These are phyloP conservation scores for Colletotrichum trifolii DNA, from an alignment of 2,329 filamentous ascomycete species.

Conservation along the genomic window DNA sequence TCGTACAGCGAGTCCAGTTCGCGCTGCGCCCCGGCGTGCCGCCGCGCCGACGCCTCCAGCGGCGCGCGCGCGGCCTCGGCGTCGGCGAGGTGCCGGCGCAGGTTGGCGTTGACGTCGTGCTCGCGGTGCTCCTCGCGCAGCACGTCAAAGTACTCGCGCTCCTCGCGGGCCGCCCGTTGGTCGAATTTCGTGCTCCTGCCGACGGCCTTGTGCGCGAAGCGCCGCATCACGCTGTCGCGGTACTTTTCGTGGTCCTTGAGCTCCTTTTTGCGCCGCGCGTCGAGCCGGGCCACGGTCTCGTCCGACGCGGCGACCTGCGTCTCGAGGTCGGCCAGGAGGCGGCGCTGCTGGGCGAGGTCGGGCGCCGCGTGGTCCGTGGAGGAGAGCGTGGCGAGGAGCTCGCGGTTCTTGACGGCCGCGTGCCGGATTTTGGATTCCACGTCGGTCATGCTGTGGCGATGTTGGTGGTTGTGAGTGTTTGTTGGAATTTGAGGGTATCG, in stretches of 20 bases:
- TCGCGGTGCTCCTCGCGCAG: constrained; percentile 60
- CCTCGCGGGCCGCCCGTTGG: constrained; percentile 62
- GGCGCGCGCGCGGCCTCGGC: constrained; percentile 49
- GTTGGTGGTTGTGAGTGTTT: neutral
- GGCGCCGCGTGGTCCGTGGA: constrained; percentile 61
- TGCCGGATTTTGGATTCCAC: constrained; percentile 51
- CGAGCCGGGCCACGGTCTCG: constrained; percentile 51
- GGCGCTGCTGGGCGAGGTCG: constrained; percentile 56
- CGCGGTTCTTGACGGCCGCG: constrained; percentile 52
- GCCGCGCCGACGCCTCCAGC: constrained; percentile 49
- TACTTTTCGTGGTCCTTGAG: constrained; percentile 64
- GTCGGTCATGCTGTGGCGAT: constrained; percentile 22
- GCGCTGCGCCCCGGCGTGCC: constrained; percentile 53
- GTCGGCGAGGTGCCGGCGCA: constrained; percentile 52
- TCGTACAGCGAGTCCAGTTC: constrained; percentile 64
- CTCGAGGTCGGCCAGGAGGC: constrained; percentile 58
- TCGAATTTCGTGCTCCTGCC: constrained; percentile 61
- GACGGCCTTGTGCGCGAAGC: constrained; percentile 62
- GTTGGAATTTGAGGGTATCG: constrained; percentile 1
- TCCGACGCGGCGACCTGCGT: constrained; percentile 50
- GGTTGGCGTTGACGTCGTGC: constrained; percentile 52
- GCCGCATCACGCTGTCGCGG: constrained; percentile 62
- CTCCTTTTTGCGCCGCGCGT: constrained; percentile 56
- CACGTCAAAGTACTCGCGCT: constrained; percentile 65
- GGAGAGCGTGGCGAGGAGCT: constrained; percentile 58